Base-by-base conservation (phyloP, 2,329 filamentous ascomycete species). In the Drechslera avenae region DNA sequence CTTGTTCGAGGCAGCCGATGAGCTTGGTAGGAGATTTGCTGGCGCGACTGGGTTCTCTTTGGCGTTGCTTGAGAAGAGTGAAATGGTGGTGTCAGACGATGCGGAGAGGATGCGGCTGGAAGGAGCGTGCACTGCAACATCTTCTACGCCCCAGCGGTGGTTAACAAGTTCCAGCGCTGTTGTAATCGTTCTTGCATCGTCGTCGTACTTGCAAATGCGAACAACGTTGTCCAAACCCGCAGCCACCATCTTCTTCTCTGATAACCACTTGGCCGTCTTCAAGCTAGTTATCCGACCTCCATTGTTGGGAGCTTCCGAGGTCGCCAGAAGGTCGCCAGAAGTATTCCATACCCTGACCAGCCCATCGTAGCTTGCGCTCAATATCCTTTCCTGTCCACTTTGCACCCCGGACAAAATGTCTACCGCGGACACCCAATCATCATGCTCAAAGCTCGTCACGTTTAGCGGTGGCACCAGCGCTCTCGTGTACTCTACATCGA, bases 331-430 rank as follows among this genome's bases (percentile, higher is more conserved):
- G 54, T 94, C 83, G n/a, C 90, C 91, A 0, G 91, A 92, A 58
- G 87, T 86, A 64, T 94, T 67, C 93, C 94, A 99, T 57, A 97
- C 82, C 60, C 92, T 83, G 48, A 97, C 77, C 13, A 96, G 77
- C 7, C 93, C 93, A 72, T 99, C 94, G 70, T 96, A 97, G 39
- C 90, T 93, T 23, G 86, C 91, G n/a, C 91, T 95, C n/a, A 96
- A 78, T 53, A 97, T 87, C 56, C 89, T 80, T 64, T 89, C 85
- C 59, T 87, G 84, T 17, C 85, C 83, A 31, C 75, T 75, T 19
- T 75, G 73, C 39, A 78, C 64, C 12, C 63, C 85, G 2, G 91
- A 92, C 18, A 96, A 79, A 4, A 96, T 83, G 72, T 97, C 91
- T 19, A 97, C 86, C 19, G 85, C 84, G 71, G 90, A 90, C 40